These are phyloP conservation scores for Moniliophthora roreri DNA, from an alignment of 1,284 basidiomycete species.

Conservation along the genomic window DNA sequence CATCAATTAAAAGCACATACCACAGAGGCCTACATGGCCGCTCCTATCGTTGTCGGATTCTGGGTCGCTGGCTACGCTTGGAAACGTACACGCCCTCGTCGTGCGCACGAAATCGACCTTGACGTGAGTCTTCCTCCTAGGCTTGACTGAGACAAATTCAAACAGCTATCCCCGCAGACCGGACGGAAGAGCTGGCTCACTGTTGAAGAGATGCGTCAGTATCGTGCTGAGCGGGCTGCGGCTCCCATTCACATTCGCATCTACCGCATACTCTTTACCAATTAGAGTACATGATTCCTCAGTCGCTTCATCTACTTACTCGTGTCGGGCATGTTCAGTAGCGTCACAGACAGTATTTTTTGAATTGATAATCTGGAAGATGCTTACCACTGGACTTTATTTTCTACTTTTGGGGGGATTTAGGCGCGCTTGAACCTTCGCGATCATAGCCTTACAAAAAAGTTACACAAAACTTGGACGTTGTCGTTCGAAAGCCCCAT, in stretches of 20 bases:
- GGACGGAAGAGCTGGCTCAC: conserved; percentile 44
- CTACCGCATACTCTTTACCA: conserved; percentile 24
- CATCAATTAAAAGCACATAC: neutral
- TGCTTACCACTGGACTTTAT: no score
- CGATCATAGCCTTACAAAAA: no score
- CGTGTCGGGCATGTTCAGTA: no score
- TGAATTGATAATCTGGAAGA: no score
- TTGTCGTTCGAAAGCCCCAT: no score
- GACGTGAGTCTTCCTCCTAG: conserved; percentile 27
- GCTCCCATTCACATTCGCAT: conserved; percentile 35
- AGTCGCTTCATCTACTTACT: no score
- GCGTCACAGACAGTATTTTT: no score
- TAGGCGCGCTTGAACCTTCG: no score
- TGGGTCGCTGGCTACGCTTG: conserved; percentile 34
- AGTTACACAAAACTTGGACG: no score
- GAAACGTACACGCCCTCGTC: conserved; percentile 36
- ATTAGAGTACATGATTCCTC: neutral
- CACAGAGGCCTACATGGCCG: conserved; percentile 35
- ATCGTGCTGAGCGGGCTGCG: conserved; percentile 32
- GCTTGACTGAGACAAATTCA: no score
- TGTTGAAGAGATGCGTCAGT: conserved; percentile 39
- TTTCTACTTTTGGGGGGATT: no score
- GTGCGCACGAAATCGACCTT: conserved; percentile 36
- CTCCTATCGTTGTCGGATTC: conserved; percentile 38
- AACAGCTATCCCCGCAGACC: conserved; percentile 22